A percentile compares a stretch with the other conserved stretches of the same genome.
phyloP scores from a whole-genome alignment of 2,329 filamentous ascomycete genomes.

The Colletotrichum navitas region DNA sequence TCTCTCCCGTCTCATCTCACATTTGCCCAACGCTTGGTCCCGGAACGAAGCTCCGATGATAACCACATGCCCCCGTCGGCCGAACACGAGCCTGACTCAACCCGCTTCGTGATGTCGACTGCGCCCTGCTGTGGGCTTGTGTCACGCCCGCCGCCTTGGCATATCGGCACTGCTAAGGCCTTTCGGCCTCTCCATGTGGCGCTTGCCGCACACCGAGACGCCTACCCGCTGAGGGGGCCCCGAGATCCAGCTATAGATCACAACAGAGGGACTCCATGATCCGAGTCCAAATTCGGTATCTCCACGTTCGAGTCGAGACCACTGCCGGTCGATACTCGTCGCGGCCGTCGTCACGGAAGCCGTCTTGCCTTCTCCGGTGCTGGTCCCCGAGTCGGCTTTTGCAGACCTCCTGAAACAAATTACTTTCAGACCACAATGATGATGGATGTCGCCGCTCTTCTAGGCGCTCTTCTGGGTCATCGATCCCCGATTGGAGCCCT shows the following conservation, averaged over 20 bases:
- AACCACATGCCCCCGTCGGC: slow-evolving; percentile 34
- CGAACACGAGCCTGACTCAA: slow-evolving; percentile 38
- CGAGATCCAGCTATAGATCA: neutral
- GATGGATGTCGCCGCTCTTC: slow-evolving; percentile 24
- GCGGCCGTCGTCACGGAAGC: slow-evolving; percentile 36
- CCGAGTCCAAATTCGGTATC: slow-evolving; percentile 11
- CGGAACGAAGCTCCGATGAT: slow-evolving; percentile 39
- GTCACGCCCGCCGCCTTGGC: slow-evolving; percentile 16
- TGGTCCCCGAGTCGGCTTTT: slow-evolving; percentile 24
- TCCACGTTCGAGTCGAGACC: slow-evolving; percentile 17
- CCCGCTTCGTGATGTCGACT: slow-evolving; percentile 31
- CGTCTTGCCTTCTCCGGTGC: slow-evolving; percentile 23
- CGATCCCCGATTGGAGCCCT: slow-evolving; percentile 31
- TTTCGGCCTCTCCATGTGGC: slow-evolving; percentile 37
- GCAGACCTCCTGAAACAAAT: slow-evolving; percentile 21
- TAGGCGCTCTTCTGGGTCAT: slow-evolving; percentile 22
- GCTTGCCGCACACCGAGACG: slow-evolving; percentile 32
- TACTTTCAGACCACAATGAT: slow-evolving; percentile 18
- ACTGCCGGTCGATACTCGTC: slow-evolving; percentile 29
- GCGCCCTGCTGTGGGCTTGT: slow-evolving; percentile 38
- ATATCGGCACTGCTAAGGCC: slow-evolving; percentile 1
- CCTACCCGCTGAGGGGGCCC: slow-evolving; percentile 1
- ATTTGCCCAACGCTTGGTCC: slow-evolving; percentile 26
- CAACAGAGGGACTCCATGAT: neutral
- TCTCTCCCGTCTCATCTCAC: slow-evolving; percentile 14